These are phyloP conservation scores for Capsicum rhomboideum DNA, from an alignment of 257 asterid species.

Conservation along the genomic window DNA sequence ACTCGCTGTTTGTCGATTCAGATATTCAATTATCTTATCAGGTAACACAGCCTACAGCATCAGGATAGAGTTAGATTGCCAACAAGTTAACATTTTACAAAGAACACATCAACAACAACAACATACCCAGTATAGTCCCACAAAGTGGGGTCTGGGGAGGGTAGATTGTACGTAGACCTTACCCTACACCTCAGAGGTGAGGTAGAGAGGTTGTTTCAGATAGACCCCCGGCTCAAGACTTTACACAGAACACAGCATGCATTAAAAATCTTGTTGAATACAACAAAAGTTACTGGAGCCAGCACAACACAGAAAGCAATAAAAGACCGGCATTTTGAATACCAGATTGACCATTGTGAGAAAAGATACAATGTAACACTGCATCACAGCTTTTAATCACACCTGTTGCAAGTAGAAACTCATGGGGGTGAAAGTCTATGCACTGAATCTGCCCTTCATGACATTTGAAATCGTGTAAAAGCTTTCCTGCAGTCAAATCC, in stretches of 20 bases:
- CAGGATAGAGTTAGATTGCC: not conserved
- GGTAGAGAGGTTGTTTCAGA: no score
- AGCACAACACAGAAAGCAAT: not conserved
- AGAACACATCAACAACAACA: not conserved
- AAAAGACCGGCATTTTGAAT: not conserved
- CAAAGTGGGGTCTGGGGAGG: no score
- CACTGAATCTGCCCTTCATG: constrained; percentile 94
- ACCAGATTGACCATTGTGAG: not conserved
- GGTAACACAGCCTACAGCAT: not conserved
- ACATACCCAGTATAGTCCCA: no score
- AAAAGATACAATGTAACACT: constrained; percentile 5
- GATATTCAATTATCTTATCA: not conserved
- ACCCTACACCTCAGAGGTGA: no score
- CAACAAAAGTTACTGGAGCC: not conserved
- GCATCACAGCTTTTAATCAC: constrained; percentile 9
- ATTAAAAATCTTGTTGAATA: not conserved
- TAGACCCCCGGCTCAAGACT: not conserved
- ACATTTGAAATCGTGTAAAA: constrained; percentile 80
- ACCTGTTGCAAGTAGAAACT: constrained; percentile 98
- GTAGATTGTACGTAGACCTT: no score
- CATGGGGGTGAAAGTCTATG: constrained; percentile 96
- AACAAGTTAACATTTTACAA: not conserved
- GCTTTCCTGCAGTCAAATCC: constrained; percentile 99
- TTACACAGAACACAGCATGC: not conserved
- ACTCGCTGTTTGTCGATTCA: not conserved